Percentiles rank a stretch among this genome's conserved stretches.
Evolutionary conservation across 2,329 filamentous ascomycete species (phyloP).

Genomic region (Penicillium oxalicum): DNA sequence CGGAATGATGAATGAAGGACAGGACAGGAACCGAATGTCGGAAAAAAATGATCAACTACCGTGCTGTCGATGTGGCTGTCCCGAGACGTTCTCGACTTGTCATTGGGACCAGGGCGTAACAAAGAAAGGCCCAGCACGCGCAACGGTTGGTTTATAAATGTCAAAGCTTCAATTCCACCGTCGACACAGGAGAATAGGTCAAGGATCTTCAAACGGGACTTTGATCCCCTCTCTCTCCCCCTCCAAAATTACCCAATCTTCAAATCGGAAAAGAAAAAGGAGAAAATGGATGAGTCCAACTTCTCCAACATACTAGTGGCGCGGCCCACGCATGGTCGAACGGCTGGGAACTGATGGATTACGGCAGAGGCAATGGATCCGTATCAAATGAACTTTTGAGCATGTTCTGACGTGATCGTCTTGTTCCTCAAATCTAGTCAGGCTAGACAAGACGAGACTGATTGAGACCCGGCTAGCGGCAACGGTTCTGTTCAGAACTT

Average conservation of each 20-base stretch:
- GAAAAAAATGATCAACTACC: neutral
- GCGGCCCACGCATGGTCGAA: neutral
- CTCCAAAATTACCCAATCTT: too few relatives aligned
- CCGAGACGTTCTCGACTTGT: conserved; percentile 8
- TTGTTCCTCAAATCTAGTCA: neutral
- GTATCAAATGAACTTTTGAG: neutral
- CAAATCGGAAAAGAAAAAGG: conserved; percentile 1
- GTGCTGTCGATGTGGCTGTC: conserved; percentile 1
- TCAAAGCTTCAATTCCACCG: neutral
- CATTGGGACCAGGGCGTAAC: conserved; percentile 20
- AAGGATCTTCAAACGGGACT: too few relatives aligned
- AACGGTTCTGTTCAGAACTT: conserved; percentile 3
- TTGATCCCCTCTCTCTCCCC: too few relatives aligned
- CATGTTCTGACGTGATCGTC: neutral
- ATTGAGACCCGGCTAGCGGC: conserved; percentile 3
- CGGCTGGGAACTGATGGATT: neutral
- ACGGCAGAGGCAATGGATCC: neutral
- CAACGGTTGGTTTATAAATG: conserved; percentile 18
- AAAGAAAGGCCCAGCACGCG: conserved; percentile 13
- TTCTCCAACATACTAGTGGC: neutral
- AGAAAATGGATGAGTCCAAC: conserved; percentile 1
- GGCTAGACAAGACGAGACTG: neutral
- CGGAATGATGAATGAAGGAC: neutral
- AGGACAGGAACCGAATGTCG: neutral
- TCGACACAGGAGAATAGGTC: too few relatives aligned